These are phyloP conservation scores for Fusarium sp. DNA, from an alignment of 2,329 filamentous ascomycete genomes.

Conservation along the genomic window DNA sequence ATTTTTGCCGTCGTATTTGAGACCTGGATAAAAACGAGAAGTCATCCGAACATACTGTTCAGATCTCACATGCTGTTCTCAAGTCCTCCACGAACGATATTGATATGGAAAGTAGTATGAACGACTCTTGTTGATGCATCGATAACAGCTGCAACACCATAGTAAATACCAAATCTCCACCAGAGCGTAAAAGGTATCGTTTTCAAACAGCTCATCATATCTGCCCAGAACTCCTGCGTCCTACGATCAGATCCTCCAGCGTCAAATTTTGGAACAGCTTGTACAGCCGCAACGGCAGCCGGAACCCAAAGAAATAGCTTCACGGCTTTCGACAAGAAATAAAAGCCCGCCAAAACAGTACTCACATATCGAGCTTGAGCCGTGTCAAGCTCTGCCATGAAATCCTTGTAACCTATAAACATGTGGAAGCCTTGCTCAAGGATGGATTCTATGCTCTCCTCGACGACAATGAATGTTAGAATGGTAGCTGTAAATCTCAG, in stretches of 20 bases:
- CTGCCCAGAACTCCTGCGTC: neutral
- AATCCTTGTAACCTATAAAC: neutral
- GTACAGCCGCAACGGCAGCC: neutral
- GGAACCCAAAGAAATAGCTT: neutral
- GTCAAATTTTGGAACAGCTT: neutral
- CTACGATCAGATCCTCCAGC: neutral
- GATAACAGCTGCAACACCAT: neutral
- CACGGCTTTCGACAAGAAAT: neutral
- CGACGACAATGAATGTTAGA: neutral
- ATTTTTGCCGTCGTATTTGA: too few relatives aligned
- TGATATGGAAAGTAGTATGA: neutral
- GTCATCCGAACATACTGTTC: too few relatives aligned
- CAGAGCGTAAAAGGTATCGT: neutral
- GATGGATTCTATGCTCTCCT: neutral
- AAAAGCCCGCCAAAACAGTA: rapidly evolving
- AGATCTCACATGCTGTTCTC: rapidly evolving
- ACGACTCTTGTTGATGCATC: neutral
- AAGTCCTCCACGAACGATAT: neutral
- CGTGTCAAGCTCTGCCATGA: neutral
- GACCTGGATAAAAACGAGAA: too few relatives aligned
- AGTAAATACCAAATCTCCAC: neutral
- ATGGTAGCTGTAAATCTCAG: neutral
- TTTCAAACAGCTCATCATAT: neutral
- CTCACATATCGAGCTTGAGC: rapidly evolving
- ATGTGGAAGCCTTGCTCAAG: neutral